Evolutionary conservation across 1,284 basidiomycete species (phyloP).

Genomic region (Clitocybe nebularis): DNA sequence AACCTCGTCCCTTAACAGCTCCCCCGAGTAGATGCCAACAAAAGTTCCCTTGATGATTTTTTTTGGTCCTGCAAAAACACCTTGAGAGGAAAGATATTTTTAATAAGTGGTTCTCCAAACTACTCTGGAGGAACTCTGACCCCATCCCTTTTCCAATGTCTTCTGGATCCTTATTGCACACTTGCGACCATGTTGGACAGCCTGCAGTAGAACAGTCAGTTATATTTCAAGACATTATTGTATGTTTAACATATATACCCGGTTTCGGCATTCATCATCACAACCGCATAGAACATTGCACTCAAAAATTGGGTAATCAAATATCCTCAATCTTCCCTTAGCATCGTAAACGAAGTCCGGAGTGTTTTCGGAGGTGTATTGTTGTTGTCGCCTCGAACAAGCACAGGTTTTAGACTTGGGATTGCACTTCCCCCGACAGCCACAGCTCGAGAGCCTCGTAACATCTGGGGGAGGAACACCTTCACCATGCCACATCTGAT

Average conservation of each 20-base stretch:
- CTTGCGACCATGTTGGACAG: constrained; percentile 78
- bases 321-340: constrained; percentile 46
- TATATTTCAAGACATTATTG: constrained; percentile 24
- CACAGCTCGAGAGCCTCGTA: constrained; percentile 59
- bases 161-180: constrained; percentile 60
- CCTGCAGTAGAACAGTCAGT: constrained; percentile 38
- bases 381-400: constrained; percentile 59
- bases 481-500: constrained; percentile 67
- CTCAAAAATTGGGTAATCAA: constrained; percentile 74
- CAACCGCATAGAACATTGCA: constrained; percentile 84
- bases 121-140: constrained; percentile 30
- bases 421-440: constrained; percentile 70
- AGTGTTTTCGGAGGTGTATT: constrained; percentile 30
- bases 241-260: constrained; percentile 52
- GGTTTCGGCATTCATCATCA: constrained; percentile 74
- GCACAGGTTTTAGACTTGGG: constrained; percentile 64
- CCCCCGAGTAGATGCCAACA: constrained; percentile 83
- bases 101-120: not conserved
- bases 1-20: constrained; percentile 68
- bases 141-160: constrained; percentile 80
- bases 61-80: constrained; percentile 61
- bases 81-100: constrained; percentile 30
- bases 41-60: constrained; percentile 70
- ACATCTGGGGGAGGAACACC: constrained; percentile 66
- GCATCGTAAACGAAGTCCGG: constrained; percentile 66